phyloP scores from a whole-genome alignment of 495 filamentous ascomycete genomes.

The Terfezia claveryi region DNA sequence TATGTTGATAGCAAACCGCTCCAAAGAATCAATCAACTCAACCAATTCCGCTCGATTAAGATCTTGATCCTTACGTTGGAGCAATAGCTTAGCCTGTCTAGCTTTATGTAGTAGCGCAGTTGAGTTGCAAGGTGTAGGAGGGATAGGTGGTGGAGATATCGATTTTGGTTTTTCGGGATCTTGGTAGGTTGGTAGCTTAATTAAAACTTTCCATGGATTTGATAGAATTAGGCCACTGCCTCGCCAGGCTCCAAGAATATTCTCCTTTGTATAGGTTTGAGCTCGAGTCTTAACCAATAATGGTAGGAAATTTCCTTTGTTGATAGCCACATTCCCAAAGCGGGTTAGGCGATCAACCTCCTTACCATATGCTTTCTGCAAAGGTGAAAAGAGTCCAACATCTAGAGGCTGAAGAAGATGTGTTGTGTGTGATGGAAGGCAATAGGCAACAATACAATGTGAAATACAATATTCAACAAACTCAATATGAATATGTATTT shows the following conservation, averaged over 20 bases:
- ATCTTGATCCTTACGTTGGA: background rate
- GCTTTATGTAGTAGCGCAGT: background rate
- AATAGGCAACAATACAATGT: constrained; percentile 4
- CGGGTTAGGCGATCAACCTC: background rate
- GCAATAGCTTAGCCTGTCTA: background rate
- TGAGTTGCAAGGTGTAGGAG: too few relatives aligned
- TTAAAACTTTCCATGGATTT: background rate
- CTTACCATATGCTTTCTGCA: constrained; percentile 2
- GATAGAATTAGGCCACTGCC: background rate
- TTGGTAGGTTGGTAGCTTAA: too few relatives aligned
- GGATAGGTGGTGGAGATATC: too few relatives aligned
- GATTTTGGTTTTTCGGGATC: too few relatives aligned
- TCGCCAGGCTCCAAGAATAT: background rate
- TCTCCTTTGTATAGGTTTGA: background rate
- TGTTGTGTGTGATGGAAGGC: constrained; percentile 5
- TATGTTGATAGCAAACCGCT: background rate
- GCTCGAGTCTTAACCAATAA: background rate
- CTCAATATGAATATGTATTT: constrained; percentile 3
- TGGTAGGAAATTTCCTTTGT: background rate
- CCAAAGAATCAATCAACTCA: background rate
- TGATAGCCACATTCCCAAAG: background rate
- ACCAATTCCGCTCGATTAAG: background rate
- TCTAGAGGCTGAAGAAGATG: constrained; percentile 6
- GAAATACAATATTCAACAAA: constrained; percentile 7
- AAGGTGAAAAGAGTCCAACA: constrained; percentile 1